Evolutionary conservation across 2,329 filamentous ascomycete species (phyloP).

Genomic region (Colletotrichum cordylinicola): DNA sequence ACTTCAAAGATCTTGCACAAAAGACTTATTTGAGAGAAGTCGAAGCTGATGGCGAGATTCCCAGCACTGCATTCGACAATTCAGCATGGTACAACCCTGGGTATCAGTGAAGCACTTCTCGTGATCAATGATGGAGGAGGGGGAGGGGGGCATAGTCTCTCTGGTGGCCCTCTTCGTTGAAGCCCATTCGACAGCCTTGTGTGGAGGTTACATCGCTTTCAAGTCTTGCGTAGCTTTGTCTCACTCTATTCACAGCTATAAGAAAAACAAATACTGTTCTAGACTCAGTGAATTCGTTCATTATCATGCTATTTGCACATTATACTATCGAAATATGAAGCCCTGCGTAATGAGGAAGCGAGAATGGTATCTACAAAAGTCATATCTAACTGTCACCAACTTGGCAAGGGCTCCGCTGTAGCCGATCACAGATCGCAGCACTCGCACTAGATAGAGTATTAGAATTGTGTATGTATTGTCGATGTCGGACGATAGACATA

Average conservation of each 20-base stretch:
- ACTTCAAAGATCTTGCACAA: not conserved
- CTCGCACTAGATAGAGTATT: not conserved
- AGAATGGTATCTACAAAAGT: not conserved
- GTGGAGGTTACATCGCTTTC: not conserved
- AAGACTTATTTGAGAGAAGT: not conserved
- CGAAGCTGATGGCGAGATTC: not conserved
- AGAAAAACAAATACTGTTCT: rapidly evolving
- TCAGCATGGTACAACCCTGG: not conserved
- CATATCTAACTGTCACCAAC: not conserved
- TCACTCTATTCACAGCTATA: not conserved
- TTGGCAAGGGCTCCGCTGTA: not conserved
- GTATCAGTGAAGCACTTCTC: too few species aligned
- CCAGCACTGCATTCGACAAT: not conserved
- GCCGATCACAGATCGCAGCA: not conserved
- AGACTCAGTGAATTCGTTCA: not conserved
- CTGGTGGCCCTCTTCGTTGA: not conserved
- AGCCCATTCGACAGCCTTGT: not conserved
- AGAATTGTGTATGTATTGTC: not conserved
- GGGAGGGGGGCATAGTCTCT: not conserved
- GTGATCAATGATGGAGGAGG: too few species aligned
- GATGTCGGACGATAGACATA: not conserved
- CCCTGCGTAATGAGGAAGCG: not conserved
- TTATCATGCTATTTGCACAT: not conserved
- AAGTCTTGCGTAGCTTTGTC: not conserved
- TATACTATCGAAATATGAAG: not conserved